A percentile compares a stretch with the other conserved stretches of the same genome.
These are phyloP conservation scores for Dactylellina haptotyla DNA, from an alignment of 2,329 filamentous ascomycete genomes.

Conservation along the genomic window DNA sequence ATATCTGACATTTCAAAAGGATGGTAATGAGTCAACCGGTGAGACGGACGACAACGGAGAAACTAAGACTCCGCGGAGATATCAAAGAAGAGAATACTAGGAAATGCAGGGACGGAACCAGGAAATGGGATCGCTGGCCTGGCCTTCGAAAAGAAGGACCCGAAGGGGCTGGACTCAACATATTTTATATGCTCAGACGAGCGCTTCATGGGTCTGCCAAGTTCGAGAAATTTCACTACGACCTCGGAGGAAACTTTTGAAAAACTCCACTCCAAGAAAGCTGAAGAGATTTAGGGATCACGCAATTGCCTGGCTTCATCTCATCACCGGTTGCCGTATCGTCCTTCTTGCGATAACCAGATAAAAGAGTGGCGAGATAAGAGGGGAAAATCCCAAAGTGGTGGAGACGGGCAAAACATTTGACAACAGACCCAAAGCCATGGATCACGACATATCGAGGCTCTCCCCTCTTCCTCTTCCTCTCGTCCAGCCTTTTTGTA, in stretches of 20 bases:
- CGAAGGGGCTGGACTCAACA: conserved; percentile 11
- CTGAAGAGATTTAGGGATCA: conserved; percentile 14
- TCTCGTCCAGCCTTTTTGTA: background rate
- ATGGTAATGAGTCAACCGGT: background rate
- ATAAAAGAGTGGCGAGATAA: conserved; percentile 21
- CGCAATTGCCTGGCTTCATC: conserved; percentile 45
- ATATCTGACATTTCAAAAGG: conserved; percentile 37
- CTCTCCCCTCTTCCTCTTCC: background rate
- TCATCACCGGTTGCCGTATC: conserved; percentile 41
- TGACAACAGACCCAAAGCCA: conserved; percentile 12
- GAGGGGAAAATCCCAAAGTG: background rate
- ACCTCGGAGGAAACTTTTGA: background rate
- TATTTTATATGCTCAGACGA: conserved; percentile 26
- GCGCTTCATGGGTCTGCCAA: background rate
- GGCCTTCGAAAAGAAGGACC: conserved; percentile 10
- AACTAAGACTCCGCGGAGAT: conserved; percentile 28
- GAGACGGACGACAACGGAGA: background rate
- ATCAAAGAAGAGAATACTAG: conserved; percentile 16
- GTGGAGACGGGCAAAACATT: background rate
- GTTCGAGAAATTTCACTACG: too few relatives aligned
- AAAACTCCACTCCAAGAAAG: conserved; percentile 19
- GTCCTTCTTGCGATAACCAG: background rate
- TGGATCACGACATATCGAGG: conserved; percentile 39
- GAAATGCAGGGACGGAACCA: conserved; percentile 42
- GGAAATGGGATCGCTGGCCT: conserved; percentile 35